Percentiles rank a stretch among this genome's conserved stretches.
These are phyloP conservation scores for Nothopassalora personata DNA, from an alignment of 2,329 filamentous ascomycete species.

Conservation along the genomic window DNA sequence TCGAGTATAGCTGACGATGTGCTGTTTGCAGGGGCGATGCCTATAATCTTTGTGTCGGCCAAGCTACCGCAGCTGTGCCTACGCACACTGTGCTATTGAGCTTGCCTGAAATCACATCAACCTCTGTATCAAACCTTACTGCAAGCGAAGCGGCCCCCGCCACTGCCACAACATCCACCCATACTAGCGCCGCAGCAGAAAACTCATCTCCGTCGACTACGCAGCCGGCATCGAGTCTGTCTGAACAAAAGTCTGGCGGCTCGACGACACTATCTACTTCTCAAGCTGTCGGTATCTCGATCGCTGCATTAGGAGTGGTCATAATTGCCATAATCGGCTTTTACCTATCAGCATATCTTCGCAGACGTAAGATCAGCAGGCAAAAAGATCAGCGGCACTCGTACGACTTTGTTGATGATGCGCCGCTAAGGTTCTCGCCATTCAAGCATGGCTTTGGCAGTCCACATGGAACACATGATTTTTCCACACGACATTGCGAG, in stretches of 20 bases:
- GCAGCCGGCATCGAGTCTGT: background rate
- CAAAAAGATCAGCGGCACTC: slow-evolving; percentile 19
- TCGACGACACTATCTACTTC: slow-evolving; percentile 26
- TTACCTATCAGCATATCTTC: slow-evolving; percentile 19
- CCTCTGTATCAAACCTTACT: background rate
- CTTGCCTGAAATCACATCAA: background rate
- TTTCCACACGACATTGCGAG: slow-evolving; percentile 8
- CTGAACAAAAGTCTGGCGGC: background rate
- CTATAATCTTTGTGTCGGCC: slow-evolving; percentile 27
- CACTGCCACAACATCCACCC: background rate
- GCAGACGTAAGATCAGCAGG: slow-evolving; percentile 15
- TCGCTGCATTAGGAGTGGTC: slow-evolving; percentile 29
- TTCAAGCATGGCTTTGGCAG: slow-evolving; percentile 17
- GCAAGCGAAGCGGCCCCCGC: background rate
- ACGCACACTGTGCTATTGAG: slow-evolving; percentile 22
- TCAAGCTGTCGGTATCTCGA: slow-evolving; percentile 31
- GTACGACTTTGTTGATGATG: slow-evolving; percentile 33
- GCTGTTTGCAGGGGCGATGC: slow-evolving; percentile 3
- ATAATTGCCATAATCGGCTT: slow-evolving; percentile 21
- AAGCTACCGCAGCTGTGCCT: slow-evolving; percentile 21
- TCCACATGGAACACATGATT: background rate
- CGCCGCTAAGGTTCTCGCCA: slow-evolving; percentile 23
- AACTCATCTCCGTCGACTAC: background rate
- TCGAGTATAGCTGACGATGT: no score
- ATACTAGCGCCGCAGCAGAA: background rate